Base-by-base conservation (phyloP, 148 eudicot genomes). In the Camellia japonica region DNA sequence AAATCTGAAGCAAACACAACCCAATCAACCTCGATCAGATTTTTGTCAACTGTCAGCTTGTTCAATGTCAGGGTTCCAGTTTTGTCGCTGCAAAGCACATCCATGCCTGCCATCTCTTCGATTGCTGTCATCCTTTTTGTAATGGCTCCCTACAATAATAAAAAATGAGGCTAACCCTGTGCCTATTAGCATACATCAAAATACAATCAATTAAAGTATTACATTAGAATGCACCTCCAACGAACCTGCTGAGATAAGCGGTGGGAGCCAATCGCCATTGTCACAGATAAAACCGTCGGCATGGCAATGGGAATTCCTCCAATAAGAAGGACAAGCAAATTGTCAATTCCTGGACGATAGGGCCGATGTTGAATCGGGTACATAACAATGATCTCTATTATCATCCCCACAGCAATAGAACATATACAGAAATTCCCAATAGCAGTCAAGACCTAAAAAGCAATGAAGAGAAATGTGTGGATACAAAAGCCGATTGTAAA, bases 261-360 rank as follows among this genome's bases (percentile, higher is more conserved):
- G 75, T 86, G 91, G 13, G 91, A 86, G 12, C 91, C 91, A 60
- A 88, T 88, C 10, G 91, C 91, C 89, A 88, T 86, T 43, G 90
- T 86, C 41, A 86, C 89, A 3, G 90, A 88, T 8, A 88, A 75
- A 59, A 88, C 90, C 16, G 90, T 88, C 0, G 90, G 87, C 90
- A 85, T 85, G 61, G 90, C 90, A 59, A 87, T 87, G n/a, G 90
- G 89, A 46, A 87, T 87, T 49, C 89, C 89, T 68, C 89, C 87
- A 61, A 87, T 87, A n/a, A 87, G 85, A 74, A 87, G 89, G 43
- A 87, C 89, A 44, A 87, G 79, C 64, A 87, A 78, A 73, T 87
- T 87, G 74, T 85, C 88, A 63, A 87, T 87, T 49, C 88, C 90
- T 44, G 69, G 78, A 42, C 90, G 83, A 68, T 87, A 87, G 63